phyloP scores from a whole-genome alignment of 441 rosid species.

The Pelargonium exstipulatum region DNA sequence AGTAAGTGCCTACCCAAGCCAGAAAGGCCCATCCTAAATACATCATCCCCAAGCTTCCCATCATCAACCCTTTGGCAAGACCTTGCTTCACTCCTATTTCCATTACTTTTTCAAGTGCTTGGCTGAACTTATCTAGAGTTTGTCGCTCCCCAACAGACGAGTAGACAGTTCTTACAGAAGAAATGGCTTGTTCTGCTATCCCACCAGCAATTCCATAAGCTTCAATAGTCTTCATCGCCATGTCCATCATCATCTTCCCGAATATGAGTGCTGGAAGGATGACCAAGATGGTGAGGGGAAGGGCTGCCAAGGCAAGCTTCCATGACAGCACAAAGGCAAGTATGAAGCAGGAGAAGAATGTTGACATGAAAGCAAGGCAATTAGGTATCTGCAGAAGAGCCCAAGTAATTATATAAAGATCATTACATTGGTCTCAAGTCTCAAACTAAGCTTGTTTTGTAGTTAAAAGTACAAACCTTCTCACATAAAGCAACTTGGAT shows the following conservation, averaged over 20 bases:
- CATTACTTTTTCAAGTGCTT: conserved; percentile 46
- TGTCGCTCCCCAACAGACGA: conserved; percentile 55
- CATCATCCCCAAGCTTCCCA: conserved; percentile 70
- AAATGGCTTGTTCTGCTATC: conserved; percentile 62
- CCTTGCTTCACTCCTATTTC: conserved; percentile 56
- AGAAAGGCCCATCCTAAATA: conserved; percentile 66
- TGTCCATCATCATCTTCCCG: conserved; percentile 64
- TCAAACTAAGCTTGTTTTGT: not conserved
- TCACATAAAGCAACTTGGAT: conserved; percentile 66
- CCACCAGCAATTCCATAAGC: conserved; percentile 62
- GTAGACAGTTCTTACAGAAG: conserved; percentile 58
- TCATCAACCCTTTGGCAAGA: conserved; percentile 54
- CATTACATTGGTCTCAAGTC: too few species aligned
- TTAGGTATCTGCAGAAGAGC: conserved; percentile 44
- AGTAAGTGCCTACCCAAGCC: conserved; percentile 56
- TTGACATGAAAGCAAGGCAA: conserved; percentile 45
- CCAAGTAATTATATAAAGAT: too few species aligned
- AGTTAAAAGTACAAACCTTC: conserved; percentile 33
- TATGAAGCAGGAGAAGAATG: conserved; percentile 53
- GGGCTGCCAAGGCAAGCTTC: conserved; percentile 52
- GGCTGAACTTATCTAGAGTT: conserved; percentile 43
- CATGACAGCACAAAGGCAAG: conserved; percentile 49
- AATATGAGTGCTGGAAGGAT: conserved; percentile 51
- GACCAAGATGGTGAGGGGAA: conserved; percentile 52
- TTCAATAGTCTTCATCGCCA: conserved; percentile 50